phyloP scores from a whole-genome alignment of 345 rosid species.

The Diplotaxis tenuifolia region DNA sequence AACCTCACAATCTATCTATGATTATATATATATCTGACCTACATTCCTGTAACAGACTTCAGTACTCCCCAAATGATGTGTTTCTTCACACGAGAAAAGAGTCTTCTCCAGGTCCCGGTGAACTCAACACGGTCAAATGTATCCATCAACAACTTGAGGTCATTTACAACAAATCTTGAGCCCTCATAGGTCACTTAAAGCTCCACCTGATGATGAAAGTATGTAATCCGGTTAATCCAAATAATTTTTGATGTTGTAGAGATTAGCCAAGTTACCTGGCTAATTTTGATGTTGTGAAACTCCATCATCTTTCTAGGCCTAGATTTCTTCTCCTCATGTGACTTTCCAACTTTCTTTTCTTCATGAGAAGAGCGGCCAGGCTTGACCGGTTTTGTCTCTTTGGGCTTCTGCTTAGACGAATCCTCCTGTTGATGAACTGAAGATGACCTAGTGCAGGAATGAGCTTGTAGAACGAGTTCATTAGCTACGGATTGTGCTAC shows the following conservation, averaged over 20 bases:
- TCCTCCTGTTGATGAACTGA: slow-evolving; percentile 74
- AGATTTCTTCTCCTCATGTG: slow-evolving; percentile 80
- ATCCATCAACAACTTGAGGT: slow-evolving; percentile 95
- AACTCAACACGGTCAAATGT: slow-evolving; percentile 83
- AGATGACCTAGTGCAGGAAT: slow-evolving; percentile 54
- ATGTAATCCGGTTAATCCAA: slow-evolving; percentile 11
- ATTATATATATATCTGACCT: slow-evolving; percentile 46
- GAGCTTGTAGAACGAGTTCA: slow-evolving; percentile 76
- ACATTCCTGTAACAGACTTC: slow-evolving; percentile 98
- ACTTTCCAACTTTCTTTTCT: slow-evolving; percentile 81
- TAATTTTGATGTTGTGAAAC: slow-evolving; percentile 87
- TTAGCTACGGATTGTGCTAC: slow-evolving; percentile 87
- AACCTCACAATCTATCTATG: background rate
- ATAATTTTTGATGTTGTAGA: background rate
- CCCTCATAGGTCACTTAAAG: slow-evolving; percentile 88
- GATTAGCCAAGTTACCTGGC: slow-evolving; percentile 64
- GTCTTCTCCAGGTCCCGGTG: slow-evolving; percentile 94
- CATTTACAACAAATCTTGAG: slow-evolving; percentile 92
- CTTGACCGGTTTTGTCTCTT: slow-evolving; percentile 66
- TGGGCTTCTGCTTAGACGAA: slow-evolving; percentile 55
- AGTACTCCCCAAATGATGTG: slow-evolving; percentile 98
- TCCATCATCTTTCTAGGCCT: slow-evolving; percentile 89
- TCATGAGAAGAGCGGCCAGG: slow-evolving; percentile 82
- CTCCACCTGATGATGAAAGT: slow-evolving; percentile 60
- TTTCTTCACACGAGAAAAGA: slow-evolving; percentile 95